Evolutionary conservation across 495 filamentous ascomycete species (phyloP), one percentile per base, ranked within the genome.

Genomic region (Neurospora pannonica): DNA sequence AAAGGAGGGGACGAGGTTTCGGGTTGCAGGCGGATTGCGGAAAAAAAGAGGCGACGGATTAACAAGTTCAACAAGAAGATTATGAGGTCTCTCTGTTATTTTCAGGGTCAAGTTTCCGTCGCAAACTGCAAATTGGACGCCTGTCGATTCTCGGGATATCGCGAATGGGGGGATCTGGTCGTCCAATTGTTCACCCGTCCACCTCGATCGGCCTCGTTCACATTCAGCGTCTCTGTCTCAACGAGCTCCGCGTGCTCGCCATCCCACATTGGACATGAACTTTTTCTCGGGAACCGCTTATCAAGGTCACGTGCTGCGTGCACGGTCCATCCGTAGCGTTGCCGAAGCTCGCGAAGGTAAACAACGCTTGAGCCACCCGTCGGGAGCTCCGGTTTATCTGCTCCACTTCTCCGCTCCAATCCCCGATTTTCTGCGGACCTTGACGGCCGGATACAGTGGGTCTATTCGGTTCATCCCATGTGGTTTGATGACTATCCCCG

Each of bases 191-290:
- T 70, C 74, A 73, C 54, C 74, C 54, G 74, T 73, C 71, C 71
- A 73, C 74, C 71, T 69, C 72, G 60, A 38, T 73, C 71, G 48
- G 71, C 74, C 71, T 75, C 42, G 38, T 54, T 70, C 69, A 60
- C 74, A 15, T 67, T 67, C 54, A 67, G 54, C 54, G 54, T 67
- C 54, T 67, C 15, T 67, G 54, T 67, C 54, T 62, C 54, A 34
- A 67, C 54, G 28, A 67, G 54, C 54, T 67, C 54, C 28, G 54
- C 28, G 54, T 3, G 54, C 54, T 67, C 24, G 15, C 54, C 54
- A 67, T 67, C 54, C 54, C 54, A 67, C 54, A 67, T 67, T 34
- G 54, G 28, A 67, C 54, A 34, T 67, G 15, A 67, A 67, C 54
- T 67, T 67, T 67, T 67, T 19, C 54, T 67, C 54, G 54, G 24